phyloP scores from a whole-genome alignment of 2,329 filamentous ascomycete species.

The Leptographium procerum region DNA sequence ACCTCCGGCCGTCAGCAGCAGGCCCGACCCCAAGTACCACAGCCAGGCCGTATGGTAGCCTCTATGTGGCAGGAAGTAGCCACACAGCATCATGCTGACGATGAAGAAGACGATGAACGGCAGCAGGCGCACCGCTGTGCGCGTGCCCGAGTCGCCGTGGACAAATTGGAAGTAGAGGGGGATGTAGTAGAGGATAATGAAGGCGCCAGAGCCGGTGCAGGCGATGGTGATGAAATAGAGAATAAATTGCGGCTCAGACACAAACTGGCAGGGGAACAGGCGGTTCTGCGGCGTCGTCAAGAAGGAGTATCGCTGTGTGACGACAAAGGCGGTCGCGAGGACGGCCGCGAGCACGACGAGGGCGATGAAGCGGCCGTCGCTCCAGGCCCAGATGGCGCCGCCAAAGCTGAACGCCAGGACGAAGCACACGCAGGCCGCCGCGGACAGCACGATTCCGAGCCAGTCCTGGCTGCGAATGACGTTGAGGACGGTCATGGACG shows the following conservation, averaged over 20 bases:
- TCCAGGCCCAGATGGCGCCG: constrained; percentile 37
- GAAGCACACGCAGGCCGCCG: constrained; percentile 27
- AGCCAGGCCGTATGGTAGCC: constrained; percentile 24
- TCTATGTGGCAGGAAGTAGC: constrained; percentile 20
- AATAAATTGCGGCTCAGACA: constrained; percentile 24
- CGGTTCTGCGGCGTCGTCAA: constrained; percentile 24
- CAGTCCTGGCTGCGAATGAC: constrained; percentile 27
- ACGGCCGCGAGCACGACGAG: constrained; percentile 15
- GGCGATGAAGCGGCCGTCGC: constrained; percentile 12
- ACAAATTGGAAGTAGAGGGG: constrained; percentile 41
- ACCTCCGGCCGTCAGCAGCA: constrained; percentile 23
- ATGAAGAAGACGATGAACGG: constrained; percentile 24
- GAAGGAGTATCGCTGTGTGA: constrained; percentile 30
- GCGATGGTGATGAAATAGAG: constrained; percentile 29
- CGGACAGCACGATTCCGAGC: constrained; percentile 29
- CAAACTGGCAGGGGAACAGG: constrained; percentile 37
- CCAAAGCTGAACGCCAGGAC: constrained; percentile 41
- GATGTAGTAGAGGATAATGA: constrained; percentile 33
- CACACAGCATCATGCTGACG: constrained; percentile 22
- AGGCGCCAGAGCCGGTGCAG: constrained; percentile 13
- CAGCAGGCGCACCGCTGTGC: constrained; percentile 25
- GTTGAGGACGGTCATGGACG: constrained; percentile 9
- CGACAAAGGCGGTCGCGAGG: constrained; percentile 11
- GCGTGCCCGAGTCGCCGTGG: constrained; percentile 24
- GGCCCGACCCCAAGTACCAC: constrained; percentile 25